Conservation (phyloP, 805 yeast species). For the Scheffersomyces lignosus region DNA sequence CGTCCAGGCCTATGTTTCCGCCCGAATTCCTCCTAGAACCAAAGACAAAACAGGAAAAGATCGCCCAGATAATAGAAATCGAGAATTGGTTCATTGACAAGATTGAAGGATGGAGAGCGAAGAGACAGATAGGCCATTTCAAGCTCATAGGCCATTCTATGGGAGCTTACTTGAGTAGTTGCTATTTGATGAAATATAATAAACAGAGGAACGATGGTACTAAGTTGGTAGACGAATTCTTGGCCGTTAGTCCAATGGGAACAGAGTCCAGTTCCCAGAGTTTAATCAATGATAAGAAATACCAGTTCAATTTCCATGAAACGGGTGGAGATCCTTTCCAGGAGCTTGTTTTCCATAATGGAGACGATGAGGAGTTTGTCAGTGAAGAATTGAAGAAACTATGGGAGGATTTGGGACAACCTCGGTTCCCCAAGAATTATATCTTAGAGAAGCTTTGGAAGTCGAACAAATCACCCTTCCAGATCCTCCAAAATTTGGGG, state of each 20-base stretch:
- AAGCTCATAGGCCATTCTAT: constrained; percentile 40
- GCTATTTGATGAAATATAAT: constrained; percentile 42
- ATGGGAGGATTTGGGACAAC: constrained; percentile 37
- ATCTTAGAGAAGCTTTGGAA: constrained; percentile 37
- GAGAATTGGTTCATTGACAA: constrained; percentile 45
- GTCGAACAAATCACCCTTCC: constrained; percentile 39
- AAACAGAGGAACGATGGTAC: constrained; percentile 11
- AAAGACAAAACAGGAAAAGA: constrained; percentile 18
- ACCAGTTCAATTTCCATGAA: constrained; percentile 35
- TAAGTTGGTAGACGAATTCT: constrained; percentile 20
- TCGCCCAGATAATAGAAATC: constrained; percentile 29
- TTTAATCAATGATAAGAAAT: constrained; percentile 29
- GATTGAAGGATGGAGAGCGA: constrained; percentile 36
- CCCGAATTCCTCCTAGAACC: constrained; percentile 22
- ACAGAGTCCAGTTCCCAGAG: constrained; percentile 39
- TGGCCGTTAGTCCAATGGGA: constrained; percentile 44
- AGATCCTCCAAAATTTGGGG: constrained; percentile 36
- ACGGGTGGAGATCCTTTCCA: constrained; percentile 35
- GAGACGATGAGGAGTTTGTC: constrained; percentile 15
- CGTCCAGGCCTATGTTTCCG: constrained; percentile 42
- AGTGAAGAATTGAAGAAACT: constrained; percentile 16
- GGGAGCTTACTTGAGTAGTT: constrained; percentile 43
- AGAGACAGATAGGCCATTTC: constrained; percentile 22
- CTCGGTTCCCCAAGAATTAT: constrained; percentile 35
- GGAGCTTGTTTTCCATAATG: constrained; percentile 28